Conservation (phyloP, 2,329 filamentous ascomycete genomes). For the Dactylellina sp. region DNA sequence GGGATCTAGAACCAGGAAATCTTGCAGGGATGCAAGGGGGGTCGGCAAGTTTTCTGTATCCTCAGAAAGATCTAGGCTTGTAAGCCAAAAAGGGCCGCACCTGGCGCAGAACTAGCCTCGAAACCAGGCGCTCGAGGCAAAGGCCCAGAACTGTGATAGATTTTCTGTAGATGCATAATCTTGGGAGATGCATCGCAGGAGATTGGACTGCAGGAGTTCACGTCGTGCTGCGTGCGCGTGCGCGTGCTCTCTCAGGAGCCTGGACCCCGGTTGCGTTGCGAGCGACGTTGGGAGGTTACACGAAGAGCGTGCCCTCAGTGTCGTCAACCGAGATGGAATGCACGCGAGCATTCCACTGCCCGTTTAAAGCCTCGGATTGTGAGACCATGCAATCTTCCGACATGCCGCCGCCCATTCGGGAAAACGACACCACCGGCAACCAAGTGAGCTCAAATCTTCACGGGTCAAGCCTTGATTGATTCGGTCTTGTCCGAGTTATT, state of each 20-base stretch:
- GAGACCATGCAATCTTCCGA: slow-evolving; percentile 5
- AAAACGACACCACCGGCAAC: not conserved
- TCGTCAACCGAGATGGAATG: slow-evolving; percentile 12
- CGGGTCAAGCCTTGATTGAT: not conserved
- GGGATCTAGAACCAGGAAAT: not conserved
- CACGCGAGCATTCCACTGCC: slow-evolving; percentile 3
- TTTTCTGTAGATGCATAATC: not conserved
- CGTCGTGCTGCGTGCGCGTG: not conserved
- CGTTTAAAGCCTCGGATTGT: not conserved
- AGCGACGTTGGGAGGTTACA: slow-evolving; percentile 40
- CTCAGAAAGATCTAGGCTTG: too few relatives aligned
- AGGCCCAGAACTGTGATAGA: not conserved
- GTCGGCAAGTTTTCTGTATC: not conserved
- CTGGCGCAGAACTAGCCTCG: too few relatives aligned
- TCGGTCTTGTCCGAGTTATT: not conserved
- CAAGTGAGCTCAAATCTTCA: not conserved
- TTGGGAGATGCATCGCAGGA: not conserved
- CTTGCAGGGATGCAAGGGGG: not conserved
- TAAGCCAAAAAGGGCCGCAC: too few relatives aligned
- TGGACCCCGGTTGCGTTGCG: slow-evolving; percentile 8
- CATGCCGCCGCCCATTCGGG: not conserved
- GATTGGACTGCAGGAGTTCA: not conserved
- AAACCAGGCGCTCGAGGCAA: not conserved
- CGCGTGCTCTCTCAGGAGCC: not conserved
- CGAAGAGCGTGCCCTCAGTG: slow-evolving; percentile 5